phyloP scores from a whole-genome alignment of 2,329 filamentous ascomycete genomes.

The Penicillium paneum region DNA sequence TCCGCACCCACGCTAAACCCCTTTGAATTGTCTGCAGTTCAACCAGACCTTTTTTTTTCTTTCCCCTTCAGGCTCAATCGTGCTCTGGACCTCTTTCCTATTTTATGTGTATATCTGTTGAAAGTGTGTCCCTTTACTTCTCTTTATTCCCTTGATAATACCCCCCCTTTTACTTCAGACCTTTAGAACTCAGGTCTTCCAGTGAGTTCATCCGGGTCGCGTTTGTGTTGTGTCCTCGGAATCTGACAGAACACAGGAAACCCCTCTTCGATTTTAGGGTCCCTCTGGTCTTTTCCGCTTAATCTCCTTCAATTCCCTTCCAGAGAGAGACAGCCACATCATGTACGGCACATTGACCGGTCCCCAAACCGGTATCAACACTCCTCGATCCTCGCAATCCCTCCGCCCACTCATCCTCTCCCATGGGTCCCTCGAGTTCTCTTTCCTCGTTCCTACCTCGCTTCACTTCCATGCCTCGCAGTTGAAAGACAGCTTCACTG shows the following conservation, averaged over 20 bases:
- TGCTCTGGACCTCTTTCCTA: constrained; percentile 9
- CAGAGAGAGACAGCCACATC: constrained; percentile 36
- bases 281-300: background rate
- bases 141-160: constrained; percentile 12
- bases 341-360: constrained; percentile 84
- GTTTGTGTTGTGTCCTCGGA: background rate
- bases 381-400: constrained; percentile 88
- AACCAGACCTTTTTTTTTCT: constrained; percentile 25
- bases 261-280: constrained; percentile 3
- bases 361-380: constrained; percentile 93
- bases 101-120: constrained; percentile 10
- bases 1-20: constrained; percentile 29
- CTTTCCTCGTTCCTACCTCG: constrained; percentile 89
- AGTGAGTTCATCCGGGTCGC: background rate
- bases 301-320: background rate
- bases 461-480: constrained; percentile 95
- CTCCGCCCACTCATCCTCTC: constrained; percentile 85
- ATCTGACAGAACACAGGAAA: background rate
- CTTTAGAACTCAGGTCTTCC: background rate
- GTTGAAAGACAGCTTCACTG: constrained; percentile 84
- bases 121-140: constrained; percentile 7
- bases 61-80: constrained; percentile 6
- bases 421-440: constrained; percentile 94
- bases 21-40: constrained; percentile 32
- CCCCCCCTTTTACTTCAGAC: background rate